Conservation (phyloP, 2,329 filamentous ascomycete genomes). For the Trichophyton benhamiae region DNA sequence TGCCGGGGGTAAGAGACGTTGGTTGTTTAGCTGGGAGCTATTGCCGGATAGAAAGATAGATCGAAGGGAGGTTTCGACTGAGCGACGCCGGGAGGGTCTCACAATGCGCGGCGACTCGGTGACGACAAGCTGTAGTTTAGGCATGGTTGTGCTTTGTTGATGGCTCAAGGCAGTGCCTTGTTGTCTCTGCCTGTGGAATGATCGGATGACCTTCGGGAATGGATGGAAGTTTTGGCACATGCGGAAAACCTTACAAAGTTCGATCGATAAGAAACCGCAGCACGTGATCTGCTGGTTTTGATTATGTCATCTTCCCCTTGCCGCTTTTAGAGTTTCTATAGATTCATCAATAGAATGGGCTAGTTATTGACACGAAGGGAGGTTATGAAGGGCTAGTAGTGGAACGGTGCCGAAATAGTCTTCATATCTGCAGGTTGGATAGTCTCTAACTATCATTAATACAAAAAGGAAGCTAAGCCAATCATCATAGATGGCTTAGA, state of each 20-base stretch:
- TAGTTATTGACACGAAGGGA: not conserved
- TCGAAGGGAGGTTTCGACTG: not conserved
- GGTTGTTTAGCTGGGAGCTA: not conserved
- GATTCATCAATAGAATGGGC: not conserved
- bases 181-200: not conserved
- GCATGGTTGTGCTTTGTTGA: slow-evolving; percentile 23
- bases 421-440: not conserved
- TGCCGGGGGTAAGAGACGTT: not conserved
- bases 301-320: not conserved
- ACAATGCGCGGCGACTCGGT: slow-evolving; percentile 33
- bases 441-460: not conserved
- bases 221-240: not conserved
- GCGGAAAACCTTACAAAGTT: not conserved
- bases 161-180: not conserved
- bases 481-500: not conserved
- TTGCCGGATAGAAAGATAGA: slow-evolving; percentile 2
- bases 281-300: not conserved
- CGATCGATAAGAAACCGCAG: not conserved
- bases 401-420: not conserved
- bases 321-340: not conserved
- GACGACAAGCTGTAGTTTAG: slow-evolving; percentile 28
- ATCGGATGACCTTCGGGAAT: not conserved
- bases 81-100: slow-evolving; percentile 14
- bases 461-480: not conserved
- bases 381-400: not conserved